Conservation (phyloP, 495 filamentous ascomycete genomes). For the Aspergillus incahuasiensis region DNA sequence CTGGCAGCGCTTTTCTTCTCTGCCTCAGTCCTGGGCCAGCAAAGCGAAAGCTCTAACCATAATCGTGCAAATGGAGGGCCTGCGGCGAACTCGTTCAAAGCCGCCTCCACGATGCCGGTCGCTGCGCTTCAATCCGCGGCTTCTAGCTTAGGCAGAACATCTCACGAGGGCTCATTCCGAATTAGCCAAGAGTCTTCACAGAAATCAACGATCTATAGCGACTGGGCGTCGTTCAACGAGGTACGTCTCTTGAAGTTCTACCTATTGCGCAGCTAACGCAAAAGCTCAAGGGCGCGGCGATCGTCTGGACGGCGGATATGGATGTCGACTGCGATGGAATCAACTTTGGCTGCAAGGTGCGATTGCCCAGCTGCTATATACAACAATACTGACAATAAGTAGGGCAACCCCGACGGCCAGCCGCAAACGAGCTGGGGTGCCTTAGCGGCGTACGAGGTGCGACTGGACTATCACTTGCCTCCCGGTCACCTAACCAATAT, state of each 20-base stretch:
- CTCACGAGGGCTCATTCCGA: slow-evolving; percentile 18
- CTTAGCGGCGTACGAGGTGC: slow-evolving; percentile 28
- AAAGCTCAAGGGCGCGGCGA: slow-evolving; percentile 32
- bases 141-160: slow-evolving; percentile 19
- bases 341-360: slow-evolving; percentile 29
- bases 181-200: slow-evolving; percentile 15
- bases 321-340: slow-evolving; percentile 39
- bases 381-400: neutral
- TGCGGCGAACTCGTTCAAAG: slow-evolving; percentile 27
- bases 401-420: slow-evolving; percentile 36
- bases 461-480: neutral
- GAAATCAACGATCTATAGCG: slow-evolving; percentile 27
- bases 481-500: neutral
- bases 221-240: slow-evolving; percentile 24
- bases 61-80: slow-evolving; percentile 26
- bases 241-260: slow-evolving; percentile 9
- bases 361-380: neutral
- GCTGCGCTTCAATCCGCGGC: slow-evolving; percentile 27
- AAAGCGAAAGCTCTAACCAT: slow-evolving; percentile 19
- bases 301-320: slow-evolving; percentile 36
- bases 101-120: slow-evolving; percentile 24
- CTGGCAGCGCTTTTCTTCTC: neutral
- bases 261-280: neutral
- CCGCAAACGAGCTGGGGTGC: slow-evolving; percentile 33
- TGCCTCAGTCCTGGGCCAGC: slow-evolving; percentile 12